Evolutionary conservation across 345 rosid genomes (phyloP), one percentile per base, ranked within the genome.

Genomic region (Citrus trifoliata): DNA sequence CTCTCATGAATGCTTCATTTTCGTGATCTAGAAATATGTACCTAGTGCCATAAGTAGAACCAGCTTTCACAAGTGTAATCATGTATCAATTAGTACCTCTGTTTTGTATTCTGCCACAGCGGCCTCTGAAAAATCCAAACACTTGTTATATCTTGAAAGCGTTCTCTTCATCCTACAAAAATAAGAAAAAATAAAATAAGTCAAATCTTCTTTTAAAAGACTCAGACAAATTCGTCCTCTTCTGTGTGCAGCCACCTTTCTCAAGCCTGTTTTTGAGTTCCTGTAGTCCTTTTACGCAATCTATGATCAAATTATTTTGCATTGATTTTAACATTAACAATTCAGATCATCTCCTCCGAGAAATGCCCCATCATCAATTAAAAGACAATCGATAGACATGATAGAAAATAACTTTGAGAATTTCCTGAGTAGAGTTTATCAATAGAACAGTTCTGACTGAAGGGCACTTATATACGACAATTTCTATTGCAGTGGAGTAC

Each of bases 151-250:
- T 88, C 95, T 92, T 30, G 85, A 71, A 78, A 94, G 89, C 30
- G 92, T 94, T 85, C 80, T 85, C 87, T 88, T 92, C 98, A 94
- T 94, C 19, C 97, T 92, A 85, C 83, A 77, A 60, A 69, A 46
- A 75, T 18, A 48, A 72, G 21, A 62, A 67, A 73, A 40, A 38
- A 78, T 2, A 73, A 51, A 19, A 82, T 55, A 56, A 67, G 48
- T 21, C 16, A n/a, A 46, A 51, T 48, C 63, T 33, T 53, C 35
- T 63, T 28, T 35, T 0, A 35, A 60, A 46, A 12, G 3, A 28
- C 32, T 0, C 1, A 32, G 21, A 68, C 70, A 48, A 25, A 65
- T n/a, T 69, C 73, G 7, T 16, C n/a, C 10, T 46, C 72, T 14
- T 68, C 72, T 19, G 5, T 46, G 35, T 28, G 22, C 73, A 46